Evolutionary conservation across 2,329 filamentous ascomycete species (phyloP).

Genomic region (Teratosphaeria gauchensis): DNA sequence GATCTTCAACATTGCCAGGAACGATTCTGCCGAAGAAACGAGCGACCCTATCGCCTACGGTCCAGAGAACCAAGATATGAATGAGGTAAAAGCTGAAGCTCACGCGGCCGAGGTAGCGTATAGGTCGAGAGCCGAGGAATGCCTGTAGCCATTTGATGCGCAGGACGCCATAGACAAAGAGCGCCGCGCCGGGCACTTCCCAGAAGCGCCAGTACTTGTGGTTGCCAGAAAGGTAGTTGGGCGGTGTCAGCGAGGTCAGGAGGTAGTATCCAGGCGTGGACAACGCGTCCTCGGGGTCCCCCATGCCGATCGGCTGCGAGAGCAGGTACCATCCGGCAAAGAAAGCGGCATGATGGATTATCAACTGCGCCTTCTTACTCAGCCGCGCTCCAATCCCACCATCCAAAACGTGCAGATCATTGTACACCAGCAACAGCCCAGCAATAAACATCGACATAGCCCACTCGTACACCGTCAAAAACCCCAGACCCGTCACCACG

Average conservation of each 20-base stretch:
- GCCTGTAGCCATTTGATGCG: conserved; percentile 38
- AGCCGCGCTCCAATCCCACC: background rate
- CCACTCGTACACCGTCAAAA: conserved; percentile 42
- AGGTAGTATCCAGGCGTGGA: conserved; percentile 50
- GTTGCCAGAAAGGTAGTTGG: conserved; percentile 8
- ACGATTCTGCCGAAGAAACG: conserved; percentile 38
- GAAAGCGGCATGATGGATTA: conserved; percentile 33
- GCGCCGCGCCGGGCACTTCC: conserved; percentile 44
- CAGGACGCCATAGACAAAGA: conserved; percentile 44
- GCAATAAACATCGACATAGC: conserved; percentile 38
- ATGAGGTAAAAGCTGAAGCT: conserved; percentile 54
- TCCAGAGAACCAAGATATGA: conserved; percentile 46
- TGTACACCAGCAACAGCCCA: conserved; percentile 52
- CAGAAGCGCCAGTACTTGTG: conserved; percentile 41
- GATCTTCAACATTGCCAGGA: conserved; percentile 27
- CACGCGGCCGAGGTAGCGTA: conserved; percentile 52
- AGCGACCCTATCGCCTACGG: conserved; percentile 44
- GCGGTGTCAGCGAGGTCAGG: conserved; percentile 37
- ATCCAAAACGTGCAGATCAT: conserved; percentile 46
- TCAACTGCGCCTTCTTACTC: background rate
- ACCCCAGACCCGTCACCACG: conserved; percentile 10
- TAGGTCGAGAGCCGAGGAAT: conserved; percentile 40
- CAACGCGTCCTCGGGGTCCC: conserved; percentile 39
- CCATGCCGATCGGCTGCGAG: conserved; percentile 37
- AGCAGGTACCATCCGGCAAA: conserved; percentile 34